These are phyloP conservation scores for Fusarium robinianum DNA, from an alignment of 2,329 filamentous ascomycete genomes.

Conservation along the genomic window DNA sequence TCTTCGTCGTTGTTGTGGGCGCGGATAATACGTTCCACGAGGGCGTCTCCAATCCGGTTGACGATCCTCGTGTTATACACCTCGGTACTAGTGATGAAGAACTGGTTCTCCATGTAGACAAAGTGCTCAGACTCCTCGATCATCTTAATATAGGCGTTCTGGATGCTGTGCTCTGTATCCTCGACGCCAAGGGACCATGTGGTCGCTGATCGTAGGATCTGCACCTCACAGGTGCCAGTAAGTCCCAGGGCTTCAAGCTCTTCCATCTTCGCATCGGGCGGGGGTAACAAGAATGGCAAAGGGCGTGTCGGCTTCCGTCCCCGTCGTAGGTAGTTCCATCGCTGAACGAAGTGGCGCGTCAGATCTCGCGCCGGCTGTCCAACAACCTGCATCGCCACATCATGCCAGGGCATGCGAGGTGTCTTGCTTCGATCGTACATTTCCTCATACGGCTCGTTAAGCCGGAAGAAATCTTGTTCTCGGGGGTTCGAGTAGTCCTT, in stretches of 20 bases:
- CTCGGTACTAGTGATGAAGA: slow-evolving; percentile 93
- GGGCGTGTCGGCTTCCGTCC: slow-evolving; percentile 92
- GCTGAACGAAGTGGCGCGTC: slow-evolving; percentile 93
- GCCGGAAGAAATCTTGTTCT: slow-evolving; percentile 90
- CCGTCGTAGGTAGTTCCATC: slow-evolving; percentile 96
- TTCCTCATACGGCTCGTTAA: slow-evolving; percentile 95
- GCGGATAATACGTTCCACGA: slow-evolving; percentile 88
- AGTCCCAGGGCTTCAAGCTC: slow-evolving; percentile 88
- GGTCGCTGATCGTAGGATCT: slow-evolving; percentile 88
- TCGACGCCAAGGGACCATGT: slow-evolving; percentile 92
- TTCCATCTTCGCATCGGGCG: slow-evolving; percentile 84
- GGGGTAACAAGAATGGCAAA: slow-evolving; percentile 89
- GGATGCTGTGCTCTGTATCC: slow-evolving; percentile 89
- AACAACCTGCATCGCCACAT: slow-evolving; percentile 96
- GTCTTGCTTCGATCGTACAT: slow-evolving; percentile 94
- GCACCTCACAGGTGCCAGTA: slow-evolving; percentile 92
- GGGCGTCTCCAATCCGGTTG: slow-evolving; percentile 91
- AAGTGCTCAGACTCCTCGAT: slow-evolving; percentile 96
- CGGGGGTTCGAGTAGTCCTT: slow-evolving; percentile 98
- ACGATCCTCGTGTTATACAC: slow-evolving; percentile 85
- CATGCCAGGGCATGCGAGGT: slow-evolving; percentile 98
- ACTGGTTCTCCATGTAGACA: slow-evolving; percentile 98
- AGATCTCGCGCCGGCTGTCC: slow-evolving; percentile 93
- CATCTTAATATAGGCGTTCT: slow-evolving; percentile 91
- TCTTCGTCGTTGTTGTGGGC: slow-evolving; percentile 83